Percentiles rank a stretch among this genome's conserved stretches.
phyloP scores from a whole-genome alignment of 305 asterid species.

The Lippia alba region DNA sequence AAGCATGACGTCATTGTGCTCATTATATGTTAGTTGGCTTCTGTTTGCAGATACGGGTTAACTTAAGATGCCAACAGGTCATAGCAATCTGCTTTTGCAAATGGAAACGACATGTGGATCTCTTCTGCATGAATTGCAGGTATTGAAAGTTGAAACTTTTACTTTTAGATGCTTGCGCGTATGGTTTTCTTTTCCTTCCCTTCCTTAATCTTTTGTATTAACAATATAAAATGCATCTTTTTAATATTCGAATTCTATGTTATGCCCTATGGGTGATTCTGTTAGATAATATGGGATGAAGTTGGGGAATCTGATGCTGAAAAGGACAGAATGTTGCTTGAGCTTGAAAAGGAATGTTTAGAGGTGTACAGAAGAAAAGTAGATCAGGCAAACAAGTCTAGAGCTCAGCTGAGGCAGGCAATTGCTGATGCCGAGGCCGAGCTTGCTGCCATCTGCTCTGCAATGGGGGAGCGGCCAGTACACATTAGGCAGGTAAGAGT shows the following conservation, averaged over 20 bases:
- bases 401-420: constrained; percentile 94
- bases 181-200: neutral
- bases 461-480: constrained; percentile 96
- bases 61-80: constrained; percentile 32
- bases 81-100: constrained; percentile 47
- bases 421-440: constrained; percentile 99
- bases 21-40: constrained; percentile 29
- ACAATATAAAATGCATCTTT: neutral
- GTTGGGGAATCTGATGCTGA: constrained; percentile 93
- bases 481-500: constrained; percentile 87
- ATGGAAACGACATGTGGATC: constrained; percentile 85
- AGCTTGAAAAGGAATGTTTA: constrained; percentile 88
- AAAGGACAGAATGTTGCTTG: constrained; percentile 82
- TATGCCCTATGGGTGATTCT: constrained; percentile 27
- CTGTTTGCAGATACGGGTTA: constrained; percentile 39
- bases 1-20: constrained; percentile 2
- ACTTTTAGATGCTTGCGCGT: constrained; percentile 9
- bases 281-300: constrained; percentile 97
- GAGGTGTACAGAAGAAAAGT: constrained; percentile 94
- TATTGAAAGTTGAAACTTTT: constrained; percentile 23
- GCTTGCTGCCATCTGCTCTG: constrained; percentile 87
- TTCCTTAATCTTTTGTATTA: neutral
- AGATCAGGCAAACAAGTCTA: constrained; percentile 85
- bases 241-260: constrained; percentile 18
- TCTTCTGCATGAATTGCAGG: constrained; percentile 87